Evolutionary conservation across 2,329 filamentous ascomycete genomes (phyloP).

Genomic region (Neonectria magnoliae): DNA sequence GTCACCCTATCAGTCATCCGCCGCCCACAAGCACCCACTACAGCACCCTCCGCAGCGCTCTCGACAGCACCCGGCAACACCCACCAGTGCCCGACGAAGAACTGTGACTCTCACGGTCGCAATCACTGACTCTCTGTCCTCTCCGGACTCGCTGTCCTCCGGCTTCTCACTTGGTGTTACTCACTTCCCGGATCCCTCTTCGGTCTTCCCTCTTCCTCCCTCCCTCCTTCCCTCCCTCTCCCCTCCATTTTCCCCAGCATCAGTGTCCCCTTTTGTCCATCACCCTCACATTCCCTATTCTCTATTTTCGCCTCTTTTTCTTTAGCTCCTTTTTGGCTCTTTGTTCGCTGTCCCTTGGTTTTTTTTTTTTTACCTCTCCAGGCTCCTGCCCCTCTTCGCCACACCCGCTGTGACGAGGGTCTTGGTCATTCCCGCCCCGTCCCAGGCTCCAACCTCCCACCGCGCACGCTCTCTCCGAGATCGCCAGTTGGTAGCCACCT

Average conservation of each 20-base stretch:
- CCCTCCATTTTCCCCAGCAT: constrained; percentile 22
- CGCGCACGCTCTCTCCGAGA: constrained; percentile 50
- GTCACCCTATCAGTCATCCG: constrained; percentile 11
- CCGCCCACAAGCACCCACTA: neutral
- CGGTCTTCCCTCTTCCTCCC: constrained; percentile 4
- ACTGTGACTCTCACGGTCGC: constrained; percentile 35
- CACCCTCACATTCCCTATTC: constrained; percentile 21
- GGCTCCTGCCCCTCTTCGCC: constrained; percentile 42
- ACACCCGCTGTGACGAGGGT: constrained; percentile 38
- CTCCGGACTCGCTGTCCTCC: constrained; percentile 42
- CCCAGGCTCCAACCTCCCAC: constrained; percentile 42
- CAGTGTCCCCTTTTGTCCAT: constrained; percentile 25
- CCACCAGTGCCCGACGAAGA: constrained; percentile 31
- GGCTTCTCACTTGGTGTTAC: constrained; percentile 33
- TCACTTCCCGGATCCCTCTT: constrained; percentile 30
- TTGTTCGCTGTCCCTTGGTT: constrained; percentile 5
- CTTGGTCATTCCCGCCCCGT: constrained; percentile 40
- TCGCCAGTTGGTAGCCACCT: constrained; percentile 50
- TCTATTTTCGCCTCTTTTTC: constrained; percentile 15
- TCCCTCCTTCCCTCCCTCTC: neutral
- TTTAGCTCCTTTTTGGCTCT: constrained; percentile 15
- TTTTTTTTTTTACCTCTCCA: constrained; percentile 29
- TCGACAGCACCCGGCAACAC: neutral
- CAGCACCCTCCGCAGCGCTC: neutral
- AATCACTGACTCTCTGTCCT: constrained; percentile 37